Base-by-base conservation (phyloP, 192 early-diverging fungal species). In the Rhizoclosmatium sp. region DNA sequence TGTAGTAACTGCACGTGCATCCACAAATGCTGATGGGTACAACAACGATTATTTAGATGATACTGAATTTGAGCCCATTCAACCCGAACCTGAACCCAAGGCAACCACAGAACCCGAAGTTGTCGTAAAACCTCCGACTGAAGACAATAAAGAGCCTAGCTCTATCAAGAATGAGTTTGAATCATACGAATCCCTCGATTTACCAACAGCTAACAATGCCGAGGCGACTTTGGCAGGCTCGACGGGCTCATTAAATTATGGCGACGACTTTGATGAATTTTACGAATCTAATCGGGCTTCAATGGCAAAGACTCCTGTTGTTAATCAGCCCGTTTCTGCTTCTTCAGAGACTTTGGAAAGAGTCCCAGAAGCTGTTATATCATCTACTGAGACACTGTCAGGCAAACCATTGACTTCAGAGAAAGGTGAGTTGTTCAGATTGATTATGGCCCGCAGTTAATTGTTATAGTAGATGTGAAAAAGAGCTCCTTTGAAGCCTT, bases 181-280 rank as follows among this genome's bases (percentile, higher is more conserved):
- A 14, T 56, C 54, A 56, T 56, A 56, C 54, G 54, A 56, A n/a
- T 56, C 54, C 10, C 0, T 56, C 19, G 21, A 21, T 54, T 16
- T 54, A 54, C 9, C 51, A 21, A 7, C 60, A 62, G 60, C 60
- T 19, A 7, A 62, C 10, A 62, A 62, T 62, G 4, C 7, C 39
- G 54, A 56, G 19, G 19, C 10, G 39, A 40, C 19, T 62, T 62
- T 62, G 60, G 5, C 14, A 7, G 9, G n/a, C n/a, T 71, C 51
- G 21, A 71, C 39, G 4, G 69, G 47, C 0, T 49, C 47, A 10
- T 41, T 71, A 14, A 56, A 49, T 21, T 71, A 71, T 56, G 69
- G 49, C 4, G 69, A 71, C 47, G 69, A 71, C 51, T 71, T 71
- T 71, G 69, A 71, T 12, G 69, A 54, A 54, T 16, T 54, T 54